Conservation (phyloP, 805 yeast species). For the Candida tibetensis region DNA sequence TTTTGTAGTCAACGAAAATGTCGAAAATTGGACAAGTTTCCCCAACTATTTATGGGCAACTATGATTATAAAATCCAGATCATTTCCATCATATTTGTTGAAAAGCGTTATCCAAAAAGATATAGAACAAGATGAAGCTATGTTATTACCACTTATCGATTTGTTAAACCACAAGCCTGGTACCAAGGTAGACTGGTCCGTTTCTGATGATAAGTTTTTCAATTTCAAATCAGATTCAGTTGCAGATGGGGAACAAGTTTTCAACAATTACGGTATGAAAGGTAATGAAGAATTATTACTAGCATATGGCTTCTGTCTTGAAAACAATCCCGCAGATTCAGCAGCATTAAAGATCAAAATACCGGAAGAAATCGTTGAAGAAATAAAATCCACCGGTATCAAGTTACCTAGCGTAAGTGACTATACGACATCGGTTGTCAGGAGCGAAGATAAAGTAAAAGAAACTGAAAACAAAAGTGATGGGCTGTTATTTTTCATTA, state of each 20-base stretch:
- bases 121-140: constrained; percentile 47
- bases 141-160: constrained; percentile 77
- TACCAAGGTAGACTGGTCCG: constrained; percentile 64
- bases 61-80: constrained; percentile 68
- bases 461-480: constrained; percentile 17
- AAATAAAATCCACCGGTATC: constrained; percentile 36
- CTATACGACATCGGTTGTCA: constrained; percentile 38
- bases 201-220: constrained; percentile 24
- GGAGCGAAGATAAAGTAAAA: background rate
- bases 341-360: constrained; percentile 61
- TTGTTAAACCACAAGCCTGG: constrained; percentile 68
- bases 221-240: constrained; percentile 41
- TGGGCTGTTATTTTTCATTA: constrained; percentile 40
- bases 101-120: constrained; percentile 27
- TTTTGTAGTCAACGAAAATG: constrained; percentile 16
- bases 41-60: constrained; percentile 74
- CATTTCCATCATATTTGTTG: constrained; percentile 74
- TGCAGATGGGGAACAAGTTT: constrained; percentile 48
- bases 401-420: constrained; percentile 33
- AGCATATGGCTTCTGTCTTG: constrained; percentile 76
- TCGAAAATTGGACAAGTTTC: constrained; percentile 59
- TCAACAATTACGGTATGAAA: constrained; percentile 83
- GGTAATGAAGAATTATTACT: constrained; percentile 79
- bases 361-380: constrained; percentile 29
- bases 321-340: constrained; percentile 55